Evolutionary conservation across 768 basidiomycete species (phyloP), one percentile per base, ranked within the genome.

Genomic region (Pleurotus giganteus): DNA sequence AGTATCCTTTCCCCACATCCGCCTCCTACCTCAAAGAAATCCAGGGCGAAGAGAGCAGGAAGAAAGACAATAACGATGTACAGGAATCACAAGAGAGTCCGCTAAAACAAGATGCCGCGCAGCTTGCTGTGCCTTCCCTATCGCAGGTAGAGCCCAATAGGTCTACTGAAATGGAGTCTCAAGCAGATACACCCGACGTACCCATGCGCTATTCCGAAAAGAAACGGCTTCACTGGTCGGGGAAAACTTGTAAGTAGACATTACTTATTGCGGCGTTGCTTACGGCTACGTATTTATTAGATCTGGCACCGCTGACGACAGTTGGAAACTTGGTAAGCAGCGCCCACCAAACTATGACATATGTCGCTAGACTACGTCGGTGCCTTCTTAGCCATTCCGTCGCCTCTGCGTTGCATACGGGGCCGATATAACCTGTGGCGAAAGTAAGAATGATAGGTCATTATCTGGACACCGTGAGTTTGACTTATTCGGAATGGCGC

Each of bases 361-460:
- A 51, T 36, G 24, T 36, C 43, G 82, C 70, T 34, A 41, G 23
- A 11, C 21, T 41, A 51, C 57, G 27, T 26, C 49, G 11, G 26
- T 23, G 23, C 39, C 31, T 53, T 24, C 23, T 1, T 34, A 95
- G 88, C 97, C 97, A 2, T 99, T 98, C 77, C 85, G 97, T 15
- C 82, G 95, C 9, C 72, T 98, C 5, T 97, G 94, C 61, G 86
- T 90, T 7, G 74, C 82, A 23, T 85, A 89, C 55, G 96, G 96
- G 12, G 93, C 89, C 2, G 94, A 96, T 59, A 97, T 98, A 61
- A 96, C 94, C 2, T 94, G 92, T 59, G 93, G 94, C 23, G 96
- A 98, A 71, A 98, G 89, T 90, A 63, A 52, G 80, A 64, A 53
- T 44, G 42, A 42, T 53, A 26, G 17, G 36, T 39, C 17, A 26